Base-by-base conservation (phyloP, 1,139 yeast genomes). In the Pichia sp. region DNA sequence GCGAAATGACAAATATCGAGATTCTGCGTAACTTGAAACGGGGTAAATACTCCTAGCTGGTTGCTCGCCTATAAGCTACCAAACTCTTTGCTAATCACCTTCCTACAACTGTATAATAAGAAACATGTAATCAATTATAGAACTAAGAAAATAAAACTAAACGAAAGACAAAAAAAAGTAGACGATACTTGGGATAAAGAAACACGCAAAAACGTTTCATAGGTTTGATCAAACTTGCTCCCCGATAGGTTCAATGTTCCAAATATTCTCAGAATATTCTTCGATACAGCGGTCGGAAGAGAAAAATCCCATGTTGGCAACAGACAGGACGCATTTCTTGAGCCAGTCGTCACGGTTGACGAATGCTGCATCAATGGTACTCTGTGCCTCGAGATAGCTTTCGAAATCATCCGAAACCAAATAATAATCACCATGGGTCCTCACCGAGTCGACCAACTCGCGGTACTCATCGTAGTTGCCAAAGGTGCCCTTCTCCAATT, bases 251-350 rank as follows among this genome's bases (percentile, higher is more conserved):
- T 89, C 96, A 60, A 90, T 81, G 67, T 90, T 87, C 97, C 97
- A 92, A 66, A 90, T 90, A 60, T 85, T 82, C 64, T 89, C 97
- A 40, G 97, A 96, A 64, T 90, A 90, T 70, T 92, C 97, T 63
- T 85, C 88, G 67, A 90, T 86, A 70, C 96, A 90, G 71, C 97
- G 80, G 71, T 90, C 97, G 61, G 93, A 84, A 57, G 89, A 81
- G 74, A 90, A 90, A 80, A 88, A 92, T 10, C 97, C 98, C 87
- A 89, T 87, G 70, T 89, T 89, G 57, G 97, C 96, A 56, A 90
- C 97, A 64, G 88, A 82, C 60, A 77, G 72, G 59, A 90, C 87
- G 50, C 85, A 76, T 74, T 88, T 90, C 68, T 81, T 82, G 54
- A 81, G 78, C 97, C 97, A 90, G 49, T 74, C 77, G 59, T 79